Conservation (phyloP, 192 early-diverging fungal genomes). For the Linnemannia zychae region DNA sequence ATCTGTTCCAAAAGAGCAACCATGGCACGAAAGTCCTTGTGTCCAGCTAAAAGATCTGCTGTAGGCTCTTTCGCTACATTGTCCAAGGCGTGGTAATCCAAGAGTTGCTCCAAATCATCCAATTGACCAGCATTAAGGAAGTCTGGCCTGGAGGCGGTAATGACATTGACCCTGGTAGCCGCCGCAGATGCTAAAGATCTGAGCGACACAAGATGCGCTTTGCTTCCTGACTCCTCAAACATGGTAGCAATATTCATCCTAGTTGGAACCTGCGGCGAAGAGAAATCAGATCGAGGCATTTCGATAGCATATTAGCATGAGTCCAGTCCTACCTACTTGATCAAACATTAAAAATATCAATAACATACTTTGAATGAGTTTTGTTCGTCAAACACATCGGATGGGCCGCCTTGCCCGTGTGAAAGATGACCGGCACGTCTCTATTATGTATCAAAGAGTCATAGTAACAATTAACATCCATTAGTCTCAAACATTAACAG, state of each 20-base stretch:
- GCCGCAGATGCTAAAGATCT: constrained; percentile 11
- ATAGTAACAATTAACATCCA: not conserved
- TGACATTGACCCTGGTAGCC: not conserved
- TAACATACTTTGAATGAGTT: constrained; percentile 30
- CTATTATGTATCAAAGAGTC: not conserved
- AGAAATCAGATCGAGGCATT: not conserved
- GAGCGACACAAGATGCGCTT: not conserved
- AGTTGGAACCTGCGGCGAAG: constrained; percentile 10
- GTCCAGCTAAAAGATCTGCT: constrained; percentile 32
- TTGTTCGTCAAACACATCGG: constrained; percentile 19
- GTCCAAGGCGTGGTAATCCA: constrained; percentile 16
- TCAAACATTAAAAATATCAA: not conserved
- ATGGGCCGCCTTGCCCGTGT: constrained; percentile 19
- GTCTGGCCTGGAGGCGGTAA: not conserved
- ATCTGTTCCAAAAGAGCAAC: constrained; percentile 30
- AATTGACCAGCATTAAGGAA: constrained; percentile 33
- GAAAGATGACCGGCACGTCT: constrained; percentile 35
- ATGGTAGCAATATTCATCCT: constrained; percentile 28
- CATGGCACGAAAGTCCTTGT: constrained; percentile 42
- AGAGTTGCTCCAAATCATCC: constrained; percentile 23
- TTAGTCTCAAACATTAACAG: not conserved
- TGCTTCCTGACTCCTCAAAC: constrained; percentile 28
- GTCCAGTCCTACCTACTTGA: too few species aligned
- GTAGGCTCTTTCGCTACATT: not conserved
- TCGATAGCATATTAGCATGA: not conserved